Percentiles rank a stretch among this genome's conserved stretches.
Conservation (phyloP, 2,329 filamentous ascomycete species). For the Cladophialophora immunda region DNA sequence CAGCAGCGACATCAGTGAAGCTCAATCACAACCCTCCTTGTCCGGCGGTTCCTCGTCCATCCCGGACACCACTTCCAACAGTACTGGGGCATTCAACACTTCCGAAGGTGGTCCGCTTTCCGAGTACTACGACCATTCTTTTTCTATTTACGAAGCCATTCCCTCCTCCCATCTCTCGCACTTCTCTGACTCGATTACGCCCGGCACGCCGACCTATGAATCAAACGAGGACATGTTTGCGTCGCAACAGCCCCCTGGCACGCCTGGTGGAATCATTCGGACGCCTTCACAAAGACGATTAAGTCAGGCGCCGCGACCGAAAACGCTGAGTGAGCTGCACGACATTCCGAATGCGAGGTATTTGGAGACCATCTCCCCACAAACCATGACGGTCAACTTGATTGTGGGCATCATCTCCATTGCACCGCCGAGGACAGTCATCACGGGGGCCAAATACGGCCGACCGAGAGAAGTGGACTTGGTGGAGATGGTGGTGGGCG, state of each 20-base stretch:
- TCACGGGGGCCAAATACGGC: constrained; percentile 65
- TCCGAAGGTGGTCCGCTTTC: constrained; percentile 50
- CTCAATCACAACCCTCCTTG: constrained; percentile 36
- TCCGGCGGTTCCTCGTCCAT: constrained; percentile 32
- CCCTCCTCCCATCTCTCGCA: constrained; percentile 67
- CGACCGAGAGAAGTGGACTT: constrained; percentile 65
- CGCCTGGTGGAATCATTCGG: constrained; percentile 37
- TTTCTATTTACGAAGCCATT: constrained; percentile 73
- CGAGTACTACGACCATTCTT: constrained; percentile 80
- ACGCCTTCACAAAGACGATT: constrained; percentile 37
- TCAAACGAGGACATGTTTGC: constrained; percentile 39
- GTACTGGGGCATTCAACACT: constrained; percentile 44
- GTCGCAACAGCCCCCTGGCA: constrained; percentile 24
- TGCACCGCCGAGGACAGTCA: constrained; percentile 71
- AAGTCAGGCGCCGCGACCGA: constrained; percentile 37
- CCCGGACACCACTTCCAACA: constrained; percentile 33
- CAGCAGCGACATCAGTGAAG: constrained; percentile 38
- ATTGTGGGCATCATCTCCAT: constrained; percentile 82
- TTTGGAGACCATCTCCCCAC: constrained; percentile 73
- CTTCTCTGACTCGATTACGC: constrained; percentile 36
- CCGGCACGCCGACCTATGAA: constrained; percentile 41
- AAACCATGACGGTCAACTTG: constrained; percentile 82
- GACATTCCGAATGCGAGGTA: constrained; percentile 74
- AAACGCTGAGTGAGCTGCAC: constrained; percentile 68
- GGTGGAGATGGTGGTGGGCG: constrained; percentile 80